Base-by-base conservation (phyloP, 352 stramenopile genomes). In the Pythium brachiatum region DNA sequence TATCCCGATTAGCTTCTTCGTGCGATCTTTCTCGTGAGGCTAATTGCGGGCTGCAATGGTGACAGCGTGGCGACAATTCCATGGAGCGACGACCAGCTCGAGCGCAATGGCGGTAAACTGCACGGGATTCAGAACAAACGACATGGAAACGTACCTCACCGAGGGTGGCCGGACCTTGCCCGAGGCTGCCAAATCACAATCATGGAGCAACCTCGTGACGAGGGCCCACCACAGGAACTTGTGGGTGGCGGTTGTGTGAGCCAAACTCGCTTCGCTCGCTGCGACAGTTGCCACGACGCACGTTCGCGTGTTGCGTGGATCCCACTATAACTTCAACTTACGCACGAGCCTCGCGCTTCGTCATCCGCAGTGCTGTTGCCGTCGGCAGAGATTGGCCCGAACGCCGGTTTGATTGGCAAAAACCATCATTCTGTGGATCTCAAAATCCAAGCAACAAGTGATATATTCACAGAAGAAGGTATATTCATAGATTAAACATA, bases 301-400 rank as follows among this genome's bases (percentile, higher is more conserved):
- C 39, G 39, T 27, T 47, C 9, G 39, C 21, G 21, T 23, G 47
- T 64, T 27, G 57, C 44, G 57, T 51, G 44, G 55, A 50, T 64
- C 57, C 57, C 57, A 64, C 57, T 57, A 36, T 62, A 55, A 47
- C 55, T 62, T 62, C 55, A 55, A 62, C 39, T 26, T 47, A 47
- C 39, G 55, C 29, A 62, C 32, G n/a, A 54, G 32, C 51, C 25
- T 31, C 4, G 23, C 9, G 34, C 38, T 12, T 60, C 36, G 39
- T 47, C 39, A 47, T 47, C 39, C 39, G 2, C 39, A 15, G n/a
- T 12, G 34, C 9, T 41, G 31, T 41, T 41, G 34, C 34, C 13
- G 34, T 18, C n/a, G n/a, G 1, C 39, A 11, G 39, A 3, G 39
- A 47, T 47, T 47, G 39, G 39, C 39, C 39, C 38, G 12, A 20